Base-by-base conservation (phyloP, 2,329 filamentous ascomycete genomes). In the Fusarium sp. region DNA sequence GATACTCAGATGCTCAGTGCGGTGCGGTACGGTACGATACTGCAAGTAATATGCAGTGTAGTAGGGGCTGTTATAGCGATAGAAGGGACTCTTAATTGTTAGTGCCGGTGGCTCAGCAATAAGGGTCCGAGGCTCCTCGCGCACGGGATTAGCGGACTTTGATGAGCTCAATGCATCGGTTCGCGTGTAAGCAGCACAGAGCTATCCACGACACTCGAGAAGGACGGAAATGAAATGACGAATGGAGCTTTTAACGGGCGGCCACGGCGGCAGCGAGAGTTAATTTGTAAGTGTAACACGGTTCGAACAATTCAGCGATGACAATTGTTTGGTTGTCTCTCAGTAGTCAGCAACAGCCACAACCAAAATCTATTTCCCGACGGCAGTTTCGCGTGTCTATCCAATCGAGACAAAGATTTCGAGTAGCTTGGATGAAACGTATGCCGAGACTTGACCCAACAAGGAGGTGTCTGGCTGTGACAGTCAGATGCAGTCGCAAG, bases 371-470 rank as follows among this genome's bases (percentile, higher is more conserved):
- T 59, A 60, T 60, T 60, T 47, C 55, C 67, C 48, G 58, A 45
- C 54, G 46, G 49, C 48, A 59, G 41, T 48, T 57, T 70, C 63
- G 67, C 54, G 57, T 64, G 54, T 56, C 54, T 42, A 52, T 64
- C 62, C 57, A 70, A 56, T 70, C 48, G 67, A 58, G 45, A 59
- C 53, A 46, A 46, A 46, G 61, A 62, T 25, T 47, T 58, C n/a
- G 45, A 56, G 54, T 49, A 65, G 27, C 58, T 68, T 68, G 40
- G 40, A 57, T 70, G 67, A 70, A 71, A 70, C 67, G 53, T 55
- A 55, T 60, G 58, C 64, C 67, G 67, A 70, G 63, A 71, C 54
- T 68, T 67, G 34, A 27, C 29, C 62, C 46, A 64, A 57, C 59
- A 64, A 66, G 63, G 63, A 32, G 57, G 61, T 53, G 49, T 42